A percentile compares a stretch with the other conserved stretches of the same genome.
Conservation (phyloP, 1,139 yeast species). For the Sugiyamaella xylanicola region DNA sequence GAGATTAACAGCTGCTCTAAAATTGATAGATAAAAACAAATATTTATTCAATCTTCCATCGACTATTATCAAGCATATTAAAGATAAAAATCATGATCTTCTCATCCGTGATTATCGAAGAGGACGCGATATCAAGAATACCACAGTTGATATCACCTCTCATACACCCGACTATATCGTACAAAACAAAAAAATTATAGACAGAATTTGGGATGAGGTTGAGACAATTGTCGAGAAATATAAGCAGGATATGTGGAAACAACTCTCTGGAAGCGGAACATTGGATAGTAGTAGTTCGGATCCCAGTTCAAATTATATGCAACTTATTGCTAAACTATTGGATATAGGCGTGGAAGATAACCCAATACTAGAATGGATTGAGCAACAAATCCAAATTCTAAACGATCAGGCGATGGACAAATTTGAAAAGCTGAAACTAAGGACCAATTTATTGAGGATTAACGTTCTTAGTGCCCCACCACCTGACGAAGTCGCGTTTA, state of each 20-base stretch:
- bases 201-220: conserved; percentile 67
- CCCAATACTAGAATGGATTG: conserved; percentile 66
- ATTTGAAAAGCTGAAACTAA: conserved; percentile 42
- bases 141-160: conserved; percentile 30
- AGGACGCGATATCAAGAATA: conserved; percentile 49
- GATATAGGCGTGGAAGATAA: conserved; percentile 62
- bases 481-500: conserved; percentile 30
- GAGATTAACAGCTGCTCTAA: conserved; percentile 61
- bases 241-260: conserved; percentile 63
- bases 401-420: conserved; percentile 44
- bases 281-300: conserved; percentile 8
- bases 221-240: conserved; percentile 66
- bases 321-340: conserved; percentile 58
- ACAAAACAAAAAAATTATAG: conserved; percentile 43
- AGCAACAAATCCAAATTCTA: conserved; percentile 49
- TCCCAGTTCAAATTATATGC: conserved; percentile 52
- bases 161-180: conserved; percentile 35
- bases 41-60: conserved; percentile 75
- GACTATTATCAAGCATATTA: conserved; percentile 54
- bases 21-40: conserved; percentile 62
- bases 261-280: conserved; percentile 48
- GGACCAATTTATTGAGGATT: conserved; percentile 41
- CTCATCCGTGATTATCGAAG: conserved; percentile 69
- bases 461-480: conserved; percentile 38
- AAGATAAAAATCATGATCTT: conserved; percentile 66